Conservation (phyloP, 768 basidiomycete species). For the Kwoniella dejecticola region DNA sequence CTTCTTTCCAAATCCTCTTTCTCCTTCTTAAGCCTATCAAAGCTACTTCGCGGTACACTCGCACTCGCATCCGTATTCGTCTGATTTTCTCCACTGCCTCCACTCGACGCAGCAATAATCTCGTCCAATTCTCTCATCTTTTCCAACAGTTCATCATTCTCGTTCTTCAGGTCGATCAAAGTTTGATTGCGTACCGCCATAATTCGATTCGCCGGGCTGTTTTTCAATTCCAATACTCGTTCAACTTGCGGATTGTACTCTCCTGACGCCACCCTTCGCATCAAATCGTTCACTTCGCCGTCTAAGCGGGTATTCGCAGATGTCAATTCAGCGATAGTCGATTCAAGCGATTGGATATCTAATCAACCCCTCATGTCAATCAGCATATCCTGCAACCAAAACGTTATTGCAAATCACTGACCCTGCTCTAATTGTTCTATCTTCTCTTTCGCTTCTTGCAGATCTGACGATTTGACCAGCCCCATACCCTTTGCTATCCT, state of each 20-base stretch:
- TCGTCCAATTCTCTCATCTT: constrained; percentile 67
- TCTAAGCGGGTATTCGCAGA: constrained; percentile 47
- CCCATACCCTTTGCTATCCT: constrained; percentile 41
- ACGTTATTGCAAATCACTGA: constrained; percentile 22
- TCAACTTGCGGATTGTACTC: constrained; percentile 51
- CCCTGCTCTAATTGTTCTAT: constrained; percentile 30
- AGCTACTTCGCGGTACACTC: constrained; percentile 76
- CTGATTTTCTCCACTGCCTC: not conserved
- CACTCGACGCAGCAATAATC: constrained; percentile 34
- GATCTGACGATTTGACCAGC: constrained; percentile 35
- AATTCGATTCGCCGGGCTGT: constrained; percentile 84
- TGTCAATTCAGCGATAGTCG: constrained; percentile 42
- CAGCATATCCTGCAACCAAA: no score
- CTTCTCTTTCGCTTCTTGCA: constrained; percentile 27
- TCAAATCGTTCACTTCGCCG: constrained; percentile 49
- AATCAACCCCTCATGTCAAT: not conserved
- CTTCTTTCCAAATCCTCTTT: constrained; percentile 68
- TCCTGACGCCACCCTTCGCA: constrained; percentile 51
- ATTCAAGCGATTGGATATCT: constrained; percentile 40
- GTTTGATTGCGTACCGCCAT: constrained; percentile 72
- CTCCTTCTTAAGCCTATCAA: constrained; percentile 70
- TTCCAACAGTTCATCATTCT: constrained; percentile 79
- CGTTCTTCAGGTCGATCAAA: constrained; percentile 72
- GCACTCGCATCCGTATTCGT: constrained; percentile 49
- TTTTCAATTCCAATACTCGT: constrained; percentile 59